Percentiles rank a stretch among this genome's conserved stretches.
These are phyloP conservation scores for Malassezia obtusa DNA, from an alignment of 1,284 basidiomycete species.

Conservation along the genomic window DNA sequence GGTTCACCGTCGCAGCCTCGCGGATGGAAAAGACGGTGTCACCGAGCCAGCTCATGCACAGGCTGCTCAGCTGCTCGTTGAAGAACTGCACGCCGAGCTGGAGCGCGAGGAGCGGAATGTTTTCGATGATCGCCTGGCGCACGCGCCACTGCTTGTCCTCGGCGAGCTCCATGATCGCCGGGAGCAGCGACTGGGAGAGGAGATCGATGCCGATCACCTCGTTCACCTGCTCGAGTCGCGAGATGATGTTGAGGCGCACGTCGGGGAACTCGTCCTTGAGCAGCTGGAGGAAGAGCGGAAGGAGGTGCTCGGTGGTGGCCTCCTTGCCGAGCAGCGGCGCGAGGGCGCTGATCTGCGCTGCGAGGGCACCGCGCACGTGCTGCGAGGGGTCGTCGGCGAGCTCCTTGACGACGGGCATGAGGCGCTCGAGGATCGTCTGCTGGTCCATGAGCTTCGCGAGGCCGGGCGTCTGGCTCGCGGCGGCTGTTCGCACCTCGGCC, in stretches of 20 bases:
- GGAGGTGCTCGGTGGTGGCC: conserved; percentile 88
- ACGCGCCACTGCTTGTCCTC: conserved; percentile 99
- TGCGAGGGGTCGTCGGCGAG: conserved; percentile 87
- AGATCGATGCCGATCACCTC: conserved; percentile 93
- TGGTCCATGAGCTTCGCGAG: conserved; percentile 90
- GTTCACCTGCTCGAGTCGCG: conserved; percentile 95
- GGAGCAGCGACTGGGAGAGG: conserved; percentile 86
- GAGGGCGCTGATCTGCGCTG: conserved; percentile 92
- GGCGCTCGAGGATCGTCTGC: conserved; percentile 81
- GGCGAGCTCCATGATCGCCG: conserved; percentile 93
- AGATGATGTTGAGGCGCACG: conserved; percentile 94
- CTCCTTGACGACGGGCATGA: conserved; percentile 94
- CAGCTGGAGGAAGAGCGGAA: conserved; percentile 89
- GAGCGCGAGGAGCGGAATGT: conserved; percentile 88
- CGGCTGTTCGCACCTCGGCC: conserved; percentile 94
- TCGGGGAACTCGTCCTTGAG: conserved; percentile 99
- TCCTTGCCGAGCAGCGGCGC: conserved; percentile 90
- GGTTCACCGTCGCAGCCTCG: conserved; percentile 90
- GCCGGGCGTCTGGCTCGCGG: conserved; percentile 89
- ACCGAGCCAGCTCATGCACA: conserved; percentile 99
- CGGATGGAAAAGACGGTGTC: conserved; percentile 98
- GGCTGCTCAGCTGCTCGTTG: conserved; percentile 87
- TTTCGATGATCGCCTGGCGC: conserved; percentile 98
- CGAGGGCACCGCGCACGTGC: conserved; percentile 91
- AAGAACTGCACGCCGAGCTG: conserved; percentile 96